These are phyloP conservation scores for Artemisia tridentata DNA, from an alignment of 129 eudicot genomes.

Conservation along the genomic window DNA sequence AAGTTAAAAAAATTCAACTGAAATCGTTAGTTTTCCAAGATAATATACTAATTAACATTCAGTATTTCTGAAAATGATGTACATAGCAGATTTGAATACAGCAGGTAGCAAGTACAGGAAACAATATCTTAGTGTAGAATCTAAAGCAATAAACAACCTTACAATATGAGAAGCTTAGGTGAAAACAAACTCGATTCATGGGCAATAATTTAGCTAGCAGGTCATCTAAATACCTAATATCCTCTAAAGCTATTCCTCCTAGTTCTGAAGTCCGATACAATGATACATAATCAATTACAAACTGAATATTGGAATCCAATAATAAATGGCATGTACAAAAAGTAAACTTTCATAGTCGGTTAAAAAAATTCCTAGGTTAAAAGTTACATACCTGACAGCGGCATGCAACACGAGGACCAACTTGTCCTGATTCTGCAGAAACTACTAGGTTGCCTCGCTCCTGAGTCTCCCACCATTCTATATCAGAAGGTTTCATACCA, in stretches of 20 bases:
- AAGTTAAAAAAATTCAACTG: not conserved
- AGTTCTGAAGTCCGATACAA: not conserved
- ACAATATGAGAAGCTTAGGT: not conserved
- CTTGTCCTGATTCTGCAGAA: conserved; percentile 79
- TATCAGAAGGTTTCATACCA: conserved; percentile 47
- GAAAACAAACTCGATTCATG: no score
- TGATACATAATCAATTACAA: not conserved
- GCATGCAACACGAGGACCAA: conserved; percentile 94
- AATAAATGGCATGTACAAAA: not conserved
- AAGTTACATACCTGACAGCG: conserved; percentile 71
- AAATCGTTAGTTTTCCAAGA: conserved; percentile 1
- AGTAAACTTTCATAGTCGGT: not conserved
- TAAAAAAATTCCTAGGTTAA: not conserved
- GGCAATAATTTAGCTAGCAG: no score
- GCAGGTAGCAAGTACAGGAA: conserved; percentile 14
- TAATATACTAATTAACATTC: not conserved
- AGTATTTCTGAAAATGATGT: not conserved
- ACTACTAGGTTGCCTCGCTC: conserved; percentile 85
- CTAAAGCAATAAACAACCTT: conserved; percentile 6
- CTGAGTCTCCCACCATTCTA: conserved; percentile 96
- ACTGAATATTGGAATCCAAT: not conserved
- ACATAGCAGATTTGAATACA: not conserved
- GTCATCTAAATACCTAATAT: not conserved
- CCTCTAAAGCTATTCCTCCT: not conserved
- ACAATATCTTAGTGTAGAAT: not conserved